phyloP scores from a whole-genome alignment of 768 basidiomycete genomes.

The Trametopsis cervina region DNA sequence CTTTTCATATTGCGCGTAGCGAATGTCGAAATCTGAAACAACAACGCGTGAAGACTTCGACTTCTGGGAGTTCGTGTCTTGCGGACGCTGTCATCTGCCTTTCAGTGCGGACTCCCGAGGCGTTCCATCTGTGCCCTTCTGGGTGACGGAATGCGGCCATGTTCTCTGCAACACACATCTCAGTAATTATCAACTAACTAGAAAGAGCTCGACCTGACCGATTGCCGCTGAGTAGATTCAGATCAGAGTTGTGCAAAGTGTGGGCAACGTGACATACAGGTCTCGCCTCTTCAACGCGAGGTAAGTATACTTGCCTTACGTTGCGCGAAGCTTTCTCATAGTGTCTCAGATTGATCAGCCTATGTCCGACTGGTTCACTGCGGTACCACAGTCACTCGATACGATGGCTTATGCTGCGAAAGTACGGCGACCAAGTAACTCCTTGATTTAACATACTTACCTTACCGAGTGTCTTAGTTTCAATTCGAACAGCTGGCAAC shows the following conservation, averaged over 20 bases:
- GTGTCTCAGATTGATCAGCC: slow-evolving; percentile 63
- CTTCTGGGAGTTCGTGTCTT: slow-evolving; percentile 79
- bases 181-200: too few relatives aligned
- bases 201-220: too few relatives aligned
- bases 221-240: too few relatives aligned
- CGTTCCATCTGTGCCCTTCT: slow-evolving; percentile 63
- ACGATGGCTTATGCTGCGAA: slow-evolving; percentile 59
- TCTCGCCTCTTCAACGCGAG: slow-evolving; percentile 68
- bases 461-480: slow-evolving; percentile 41
- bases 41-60: slow-evolving; percentile 33
- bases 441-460: background rate
- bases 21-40: slow-evolving; percentile 2
- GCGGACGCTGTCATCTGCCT: slow-evolving; percentile 62
- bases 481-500: slow-evolving; percentile 71
- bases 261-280: slow-evolving; percentile 52
- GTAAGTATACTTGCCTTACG: slow-evolving; percentile 33
- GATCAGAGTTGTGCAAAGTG: slow-evolving; percentile 75
- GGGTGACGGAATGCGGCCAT: slow-evolving; percentile 87
- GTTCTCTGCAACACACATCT: slow-evolving; percentile 81
- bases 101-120: slow-evolving; percentile 47
- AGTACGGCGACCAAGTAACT: slow-evolving; percentile 30
- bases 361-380: slow-evolving; percentile 78
- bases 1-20: too few relatives aligned
- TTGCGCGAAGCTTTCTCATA: too few relatives aligned
- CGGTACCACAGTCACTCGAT: slow-evolving; percentile 56